Percentiles rank a stretch among this genome's conserved stretches.
phyloP scores from a whole-genome alignment of 2,329 filamentous ascomycete species.

The Colletotrichum liriopes region DNA sequence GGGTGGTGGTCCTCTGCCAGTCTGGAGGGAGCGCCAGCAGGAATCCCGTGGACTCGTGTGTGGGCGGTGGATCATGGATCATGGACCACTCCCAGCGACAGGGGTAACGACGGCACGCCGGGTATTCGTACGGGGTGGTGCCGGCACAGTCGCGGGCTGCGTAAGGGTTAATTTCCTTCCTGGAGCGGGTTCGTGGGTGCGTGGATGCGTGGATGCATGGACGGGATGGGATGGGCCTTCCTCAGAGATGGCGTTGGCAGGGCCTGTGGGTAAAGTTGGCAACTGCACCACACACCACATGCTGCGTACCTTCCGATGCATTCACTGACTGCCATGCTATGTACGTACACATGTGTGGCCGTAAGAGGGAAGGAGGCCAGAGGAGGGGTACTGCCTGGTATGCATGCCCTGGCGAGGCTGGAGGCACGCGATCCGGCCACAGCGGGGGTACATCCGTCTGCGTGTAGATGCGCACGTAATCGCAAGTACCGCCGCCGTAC shows the following conservation, averaged over 20 bases:
- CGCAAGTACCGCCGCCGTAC: not conserved
- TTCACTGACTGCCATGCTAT: no score
- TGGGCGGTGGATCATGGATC: conserved; percentile 19
- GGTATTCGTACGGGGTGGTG: conserved; percentile 24
- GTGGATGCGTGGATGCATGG: not conserved
- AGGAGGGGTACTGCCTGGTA: conserved; percentile 23
- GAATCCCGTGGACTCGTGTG: conserved; percentile 18
- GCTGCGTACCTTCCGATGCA: no score
- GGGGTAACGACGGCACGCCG: conserved; percentile 32
- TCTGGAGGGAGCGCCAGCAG: not conserved
- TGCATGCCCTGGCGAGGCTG: conserved; percentile 23
- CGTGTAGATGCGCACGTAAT: accelerated
- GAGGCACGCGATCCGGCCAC: conserved; percentile 23
- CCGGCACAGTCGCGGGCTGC: conserved; percentile 22
- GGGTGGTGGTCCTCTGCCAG: conserved; percentile 11
- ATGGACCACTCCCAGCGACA: conserved; percentile 16
- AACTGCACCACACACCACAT: no score
- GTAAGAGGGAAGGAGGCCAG: no score
- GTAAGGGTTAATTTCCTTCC: conserved; percentile 34
- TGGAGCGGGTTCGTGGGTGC: conserved; percentile 1
- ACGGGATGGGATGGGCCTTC: not conserved
- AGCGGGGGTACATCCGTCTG: not conserved
- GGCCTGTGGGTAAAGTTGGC: conserved; percentile 7
- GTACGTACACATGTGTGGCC: no score
- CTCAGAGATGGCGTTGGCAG: conserved; percentile 24